These are phyloP conservation scores for Hura crepitans DNA, from an alignment of 441 rosid genomes.

Conservation along the genomic window DNA sequence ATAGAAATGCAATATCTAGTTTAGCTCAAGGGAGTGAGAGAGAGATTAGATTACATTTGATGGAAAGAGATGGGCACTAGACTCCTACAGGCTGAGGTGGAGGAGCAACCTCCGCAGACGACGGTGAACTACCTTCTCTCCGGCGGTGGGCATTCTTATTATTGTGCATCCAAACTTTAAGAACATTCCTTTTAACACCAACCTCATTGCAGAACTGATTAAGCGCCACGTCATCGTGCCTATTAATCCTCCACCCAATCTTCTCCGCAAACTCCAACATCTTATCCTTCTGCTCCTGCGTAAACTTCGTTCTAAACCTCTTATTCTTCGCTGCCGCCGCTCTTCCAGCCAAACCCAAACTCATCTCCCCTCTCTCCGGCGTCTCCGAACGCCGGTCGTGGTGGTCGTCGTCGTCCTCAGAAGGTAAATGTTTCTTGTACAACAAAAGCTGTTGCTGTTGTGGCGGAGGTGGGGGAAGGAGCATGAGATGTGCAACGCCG, in stretches of 20 bases:
- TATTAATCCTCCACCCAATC: constrained; percentile 81
- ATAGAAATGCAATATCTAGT: neutral
- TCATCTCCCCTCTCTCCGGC: constrained; percentile 28
- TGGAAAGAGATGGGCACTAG: neutral
- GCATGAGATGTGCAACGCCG: constrained; percentile 3
- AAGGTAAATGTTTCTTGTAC: constrained; percentile 9
- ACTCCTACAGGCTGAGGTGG: constrained; percentile 17
- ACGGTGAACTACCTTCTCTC: neutral
- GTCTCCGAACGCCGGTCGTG: constrained; percentile 26
- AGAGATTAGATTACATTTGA: neutral
- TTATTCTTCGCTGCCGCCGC: constrained; percentile 40
- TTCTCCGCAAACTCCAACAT: constrained; percentile 76
- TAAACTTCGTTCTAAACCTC: constrained; percentile 75
- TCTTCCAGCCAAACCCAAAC: neutral
- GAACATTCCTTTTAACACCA: constrained; percentile 70
- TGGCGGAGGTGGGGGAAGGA: neutral
- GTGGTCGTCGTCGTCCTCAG: neutral
- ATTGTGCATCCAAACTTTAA: constrained; percentile 97
- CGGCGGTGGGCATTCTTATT: constrained; percentile 60
- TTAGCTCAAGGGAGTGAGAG: neutral
- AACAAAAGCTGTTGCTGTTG: neutral
- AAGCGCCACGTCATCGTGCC: constrained; percentile 63
- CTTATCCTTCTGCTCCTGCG: constrained; percentile 75
- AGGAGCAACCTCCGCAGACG: neutral
- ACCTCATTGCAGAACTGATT: constrained; percentile 73